A percentile compares a stretch with the other conserved stretches of the same genome.
Conservation (phyloP, 768 basidiomycete genomes). For the Tulasnella sp. region DNA sequence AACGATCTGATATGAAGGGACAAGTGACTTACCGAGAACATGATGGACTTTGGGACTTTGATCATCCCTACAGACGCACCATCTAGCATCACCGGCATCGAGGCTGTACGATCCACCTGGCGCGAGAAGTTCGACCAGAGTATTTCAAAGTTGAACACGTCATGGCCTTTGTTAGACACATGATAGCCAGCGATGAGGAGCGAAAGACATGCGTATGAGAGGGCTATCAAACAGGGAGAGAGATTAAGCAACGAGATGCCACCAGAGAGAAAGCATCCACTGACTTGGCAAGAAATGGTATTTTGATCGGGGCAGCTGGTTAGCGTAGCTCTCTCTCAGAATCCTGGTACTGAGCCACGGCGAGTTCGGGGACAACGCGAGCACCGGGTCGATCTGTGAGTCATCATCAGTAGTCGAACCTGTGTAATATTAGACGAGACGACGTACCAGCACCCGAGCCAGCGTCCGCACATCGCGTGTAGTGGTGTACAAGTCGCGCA, state of each 20-base stretch:
- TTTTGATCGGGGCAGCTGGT: constrained; percentile 48
- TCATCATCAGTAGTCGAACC: too few relatives aligned
- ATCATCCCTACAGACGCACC: constrained; percentile 53
- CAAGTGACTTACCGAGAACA: constrained; percentile 46
- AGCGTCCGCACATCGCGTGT: constrained; percentile 28
- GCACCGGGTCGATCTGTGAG: constrained; percentile 19
- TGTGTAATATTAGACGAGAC: neutral
- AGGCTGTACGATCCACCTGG: constrained; percentile 57
- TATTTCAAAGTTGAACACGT: constrained; percentile 84
- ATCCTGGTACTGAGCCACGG: constrained; percentile 43
- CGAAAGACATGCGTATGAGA: constrained; percentile 71
- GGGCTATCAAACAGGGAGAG: constrained; percentile 31
- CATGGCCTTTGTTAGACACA: constrained; percentile 60
- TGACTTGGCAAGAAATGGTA: constrained; percentile 45
- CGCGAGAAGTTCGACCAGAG: constrained; percentile 67
- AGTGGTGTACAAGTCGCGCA: constrained; percentile 8
- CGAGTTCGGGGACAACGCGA: constrained; percentile 33
- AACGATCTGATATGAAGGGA: neutral
- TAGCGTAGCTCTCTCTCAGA: constrained; percentile 34
- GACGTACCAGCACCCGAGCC: constrained; percentile 48
- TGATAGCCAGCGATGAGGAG: constrained; percentile 80
- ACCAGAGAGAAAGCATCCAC: constrained; percentile 19
- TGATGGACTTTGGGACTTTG: constrained; percentile 48
- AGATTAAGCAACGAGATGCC: neutral
- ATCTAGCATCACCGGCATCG: constrained; percentile 63